Base-by-base conservation (phyloP, 352 stramenopile species). In the Blastocystis sp. region DNA sequence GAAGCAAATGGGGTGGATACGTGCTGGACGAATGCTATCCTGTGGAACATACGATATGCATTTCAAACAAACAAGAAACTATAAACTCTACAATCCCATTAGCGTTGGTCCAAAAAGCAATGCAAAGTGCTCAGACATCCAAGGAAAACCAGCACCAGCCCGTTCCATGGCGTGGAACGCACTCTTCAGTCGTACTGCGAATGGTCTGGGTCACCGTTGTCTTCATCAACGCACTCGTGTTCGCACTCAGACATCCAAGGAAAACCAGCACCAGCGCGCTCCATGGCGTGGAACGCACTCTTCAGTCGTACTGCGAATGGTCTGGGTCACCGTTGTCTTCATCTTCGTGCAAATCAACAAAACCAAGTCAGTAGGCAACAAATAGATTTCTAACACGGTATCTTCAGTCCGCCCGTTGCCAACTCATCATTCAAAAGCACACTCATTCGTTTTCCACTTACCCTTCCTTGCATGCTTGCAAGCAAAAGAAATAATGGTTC, bases 241-340 rank as follows among this genome's bases (percentile, higher is more conserved):
- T 8, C 38, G 64, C 53, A 76, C 64, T 76, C 64, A 76, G 64
- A 76, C 64, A 76, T 76, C 64, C 64, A 76, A 76, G 64, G 64
- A 76, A 76, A 56, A 44, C 64, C 64, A 54, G 64, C 64, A 76
- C 21, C 64, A 76, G 42, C 53, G 64, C 42, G 6, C 29, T 11
- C 24, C 42, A 18, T 36, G 64, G 38, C 64, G 42, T 54, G 61
- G 42, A 32, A 48, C 44, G 4, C 64, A 76, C 42, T 76, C 64
- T 76, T 38, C 14, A 36, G 64, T 48, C 16, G 64, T 57, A 72
- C 64, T 76, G 64, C 64, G 64, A 76, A 76, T 56, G 64, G 64
- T 38, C 21, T 76, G 61, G 61, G 61, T 32, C 40, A 54, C 64
- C 36, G 34, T 67, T 54, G 36, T 76, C 42, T 76, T 76, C 64